These are phyloP conservation scores for Boletus sp. DNA, from an alignment of 768 basidiomycete genomes.

Conservation along the genomic window DNA sequence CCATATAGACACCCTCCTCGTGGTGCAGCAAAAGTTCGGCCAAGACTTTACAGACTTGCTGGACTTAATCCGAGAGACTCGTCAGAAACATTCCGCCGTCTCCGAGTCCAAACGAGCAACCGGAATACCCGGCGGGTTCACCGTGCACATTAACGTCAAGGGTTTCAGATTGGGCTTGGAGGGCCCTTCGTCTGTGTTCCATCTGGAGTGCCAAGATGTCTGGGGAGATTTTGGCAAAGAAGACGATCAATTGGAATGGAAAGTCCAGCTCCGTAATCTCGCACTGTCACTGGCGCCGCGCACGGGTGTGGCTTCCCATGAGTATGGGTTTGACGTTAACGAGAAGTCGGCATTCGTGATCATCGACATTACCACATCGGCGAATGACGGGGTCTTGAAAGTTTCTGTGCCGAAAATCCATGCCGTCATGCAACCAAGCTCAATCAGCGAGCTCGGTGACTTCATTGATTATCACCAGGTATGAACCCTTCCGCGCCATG, in stretches of 20 bases:
- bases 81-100: constrained; percentile 28
- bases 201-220: constrained; percentile 73
- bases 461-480: constrained; percentile 85
- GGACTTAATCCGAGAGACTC: constrained; percentile 59
- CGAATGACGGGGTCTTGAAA: constrained; percentile 39
- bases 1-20: constrained; percentile 79
- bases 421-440: constrained; percentile 92
- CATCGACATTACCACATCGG: constrained; percentile 61
- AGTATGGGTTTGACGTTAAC: constrained; percentile 50
- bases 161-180: constrained; percentile 81
- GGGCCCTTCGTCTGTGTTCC: constrained; percentile 66
- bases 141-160: constrained; percentile 60
- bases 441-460: constrained; percentile 86
- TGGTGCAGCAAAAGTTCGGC: constrained; percentile 85
- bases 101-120: constrained; percentile 5
- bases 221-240: constrained; percentile 54
- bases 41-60: constrained; percentile 84
- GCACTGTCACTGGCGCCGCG: constrained; percentile 80
- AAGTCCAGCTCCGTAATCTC: constrained; percentile 67
- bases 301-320: constrained; percentile 32
- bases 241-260: constrained; percentile 52
- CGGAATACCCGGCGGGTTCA: constrained; percentile 35
- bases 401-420: constrained; percentile 73
- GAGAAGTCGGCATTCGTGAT: constrained; percentile 81
- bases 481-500: constrained; percentile 3